Evolutionary conservation across 2,329 filamentous ascomycete species (phyloP).

Genomic region (Pseudogymnoascus sp.): DNA sequence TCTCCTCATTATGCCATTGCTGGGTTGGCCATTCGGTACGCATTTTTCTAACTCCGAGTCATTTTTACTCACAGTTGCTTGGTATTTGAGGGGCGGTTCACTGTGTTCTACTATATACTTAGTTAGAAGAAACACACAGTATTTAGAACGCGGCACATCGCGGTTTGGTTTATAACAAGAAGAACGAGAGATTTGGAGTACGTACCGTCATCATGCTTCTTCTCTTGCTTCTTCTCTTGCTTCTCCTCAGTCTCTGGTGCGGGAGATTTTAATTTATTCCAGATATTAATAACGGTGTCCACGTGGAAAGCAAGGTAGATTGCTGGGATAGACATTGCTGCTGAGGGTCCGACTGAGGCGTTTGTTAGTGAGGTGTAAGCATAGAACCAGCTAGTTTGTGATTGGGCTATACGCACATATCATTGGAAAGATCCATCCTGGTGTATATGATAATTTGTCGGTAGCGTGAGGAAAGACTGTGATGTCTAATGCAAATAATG

Average conservation of each 20-base stretch:
- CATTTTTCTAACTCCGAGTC: background rate
- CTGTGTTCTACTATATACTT: background rate
- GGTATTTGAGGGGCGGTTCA: background rate
- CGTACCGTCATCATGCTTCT: background rate
- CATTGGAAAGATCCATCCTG: background rate
- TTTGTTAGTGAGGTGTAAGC: background rate
- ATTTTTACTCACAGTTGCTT: background rate
- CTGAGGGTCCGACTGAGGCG: background rate
- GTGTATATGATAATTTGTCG: background rate
- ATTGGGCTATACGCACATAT: background rate
- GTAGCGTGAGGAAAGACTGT: background rate
- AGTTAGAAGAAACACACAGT: background rate
- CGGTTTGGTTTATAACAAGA: background rate
- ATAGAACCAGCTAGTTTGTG: background rate
- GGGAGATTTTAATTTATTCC: background rate
- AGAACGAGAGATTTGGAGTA: background rate
- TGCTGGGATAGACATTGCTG: background rate
- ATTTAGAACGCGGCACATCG: background rate
- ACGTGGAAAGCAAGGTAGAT: slow-evolving; percentile 2
- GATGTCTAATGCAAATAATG: background rate
- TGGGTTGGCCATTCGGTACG: background rate
- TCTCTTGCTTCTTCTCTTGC: background rate
- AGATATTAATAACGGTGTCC: background rate
- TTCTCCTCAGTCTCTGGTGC: background rate
- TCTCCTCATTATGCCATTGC: background rate